These are phyloP conservation scores for Beauveria australis DNA, from an alignment of 2,329 filamentous ascomycete genomes.

Conservation along the genomic window DNA sequence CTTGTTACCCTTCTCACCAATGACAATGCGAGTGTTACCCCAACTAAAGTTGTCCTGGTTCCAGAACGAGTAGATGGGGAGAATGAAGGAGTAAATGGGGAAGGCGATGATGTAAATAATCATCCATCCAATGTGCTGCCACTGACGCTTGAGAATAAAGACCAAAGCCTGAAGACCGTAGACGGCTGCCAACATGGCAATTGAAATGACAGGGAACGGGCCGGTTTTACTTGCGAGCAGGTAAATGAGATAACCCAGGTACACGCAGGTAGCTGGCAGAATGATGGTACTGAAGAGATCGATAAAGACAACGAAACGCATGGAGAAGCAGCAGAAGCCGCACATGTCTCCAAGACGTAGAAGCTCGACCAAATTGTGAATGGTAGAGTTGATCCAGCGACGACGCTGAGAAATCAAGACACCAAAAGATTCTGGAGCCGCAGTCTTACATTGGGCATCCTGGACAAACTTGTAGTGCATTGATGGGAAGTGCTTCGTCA, in stretches of 20 bases:
- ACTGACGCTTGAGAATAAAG: slow-evolving; percentile 93
- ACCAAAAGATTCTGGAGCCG: slow-evolving; percentile 88
- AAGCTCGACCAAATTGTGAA: slow-evolving; percentile 91
- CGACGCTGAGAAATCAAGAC: slow-evolving; percentile 95
- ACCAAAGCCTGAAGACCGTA: slow-evolving; percentile 95
- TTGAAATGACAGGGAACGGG: slow-evolving; percentile 76
- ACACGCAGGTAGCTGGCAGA: slow-evolving; percentile 79
- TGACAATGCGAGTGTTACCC: slow-evolving; percentile 97
- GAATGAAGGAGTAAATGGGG: slow-evolving; percentile 83
- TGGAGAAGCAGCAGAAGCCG: slow-evolving; percentile 97
- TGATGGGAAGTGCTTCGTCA: slow-evolving; percentile 93
- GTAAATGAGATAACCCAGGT: slow-evolving; percentile 85
- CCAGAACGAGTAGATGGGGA: slow-evolving; percentile 98
- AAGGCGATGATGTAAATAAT: slow-evolving; percentile 95
- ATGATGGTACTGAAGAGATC: slow-evolving; percentile 91
- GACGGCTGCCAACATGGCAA: slow-evolving; percentile 80
- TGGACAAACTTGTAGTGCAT: slow-evolving; percentile 97
- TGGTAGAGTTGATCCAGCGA: slow-evolving; percentile 98
- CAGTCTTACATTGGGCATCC: slow-evolving; percentile 87
- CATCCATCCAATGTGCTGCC: slow-evolving; percentile 99
- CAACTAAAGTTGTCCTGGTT: slow-evolving; percentile 98
- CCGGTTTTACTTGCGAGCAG: slow-evolving; percentile 58
- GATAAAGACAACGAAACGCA: slow-evolving; percentile 93
- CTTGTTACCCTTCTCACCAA: slow-evolving; percentile 87
- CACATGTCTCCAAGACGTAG: slow-evolving; percentile 89